Evolutionary conservation across 805 yeast species (phyloP).

Genomic region (Yarrowia osloensis): DNA sequence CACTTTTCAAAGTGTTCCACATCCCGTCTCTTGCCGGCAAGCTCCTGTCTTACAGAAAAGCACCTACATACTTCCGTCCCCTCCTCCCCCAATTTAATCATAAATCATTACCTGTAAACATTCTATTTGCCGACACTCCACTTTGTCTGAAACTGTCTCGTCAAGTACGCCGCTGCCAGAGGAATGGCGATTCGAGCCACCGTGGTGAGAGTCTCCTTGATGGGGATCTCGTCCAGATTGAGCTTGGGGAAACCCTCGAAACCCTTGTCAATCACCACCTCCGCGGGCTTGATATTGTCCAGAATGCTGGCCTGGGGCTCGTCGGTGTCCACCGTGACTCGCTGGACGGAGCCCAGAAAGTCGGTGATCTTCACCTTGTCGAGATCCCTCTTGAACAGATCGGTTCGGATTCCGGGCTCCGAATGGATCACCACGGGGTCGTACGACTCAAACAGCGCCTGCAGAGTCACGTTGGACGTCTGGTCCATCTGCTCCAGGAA

Average conservation of each 20-base stretch:
- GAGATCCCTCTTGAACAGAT: conserved; percentile 66
- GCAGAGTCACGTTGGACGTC: conserved; percentile 71
- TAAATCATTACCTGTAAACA: neutral
- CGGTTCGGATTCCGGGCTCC: conserved; percentile 89
- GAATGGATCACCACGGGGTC: conserved; percentile 86
- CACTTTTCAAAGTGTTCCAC: too few species aligned
- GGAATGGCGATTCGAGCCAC: conserved; percentile 14
- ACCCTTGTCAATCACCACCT: conserved; percentile 7
- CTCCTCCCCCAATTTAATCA: neutral
- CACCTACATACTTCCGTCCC: too few species aligned
- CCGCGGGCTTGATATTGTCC: conserved; percentile 5
- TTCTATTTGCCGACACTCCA: neutral
- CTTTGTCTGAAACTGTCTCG: conserved; percentile 7
- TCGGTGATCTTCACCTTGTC: conserved; percentile 79
- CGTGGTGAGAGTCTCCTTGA: neutral
- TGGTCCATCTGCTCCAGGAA: conserved; percentile 80
- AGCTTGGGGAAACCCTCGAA: conserved; percentile 4
- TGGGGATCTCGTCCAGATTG: neutral
- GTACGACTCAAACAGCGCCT: conserved; percentile 82
- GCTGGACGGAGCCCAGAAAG: conserved; percentile 90
- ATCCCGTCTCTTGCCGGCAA: too few species aligned
- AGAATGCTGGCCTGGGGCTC: neutral
- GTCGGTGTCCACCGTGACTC: conserved; percentile 62
- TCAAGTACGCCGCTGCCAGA: conserved; percentile 8
- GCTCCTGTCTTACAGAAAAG: too few species aligned